These are phyloP conservation scores for Metschnikowia reukaufii DNA, from an alignment of 805 yeast genomes.

Conservation along the genomic window DNA sequence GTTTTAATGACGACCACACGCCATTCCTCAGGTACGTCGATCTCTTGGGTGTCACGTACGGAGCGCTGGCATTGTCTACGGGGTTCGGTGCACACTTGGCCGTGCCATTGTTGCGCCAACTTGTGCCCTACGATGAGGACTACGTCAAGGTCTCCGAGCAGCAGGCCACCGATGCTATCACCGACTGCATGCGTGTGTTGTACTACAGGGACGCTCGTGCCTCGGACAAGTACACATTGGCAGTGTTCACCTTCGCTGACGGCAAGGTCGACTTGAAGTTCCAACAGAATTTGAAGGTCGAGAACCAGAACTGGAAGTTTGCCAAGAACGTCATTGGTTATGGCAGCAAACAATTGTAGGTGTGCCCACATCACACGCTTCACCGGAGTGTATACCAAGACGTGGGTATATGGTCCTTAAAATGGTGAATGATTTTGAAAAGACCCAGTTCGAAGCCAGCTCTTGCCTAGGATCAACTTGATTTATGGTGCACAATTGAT, in stretches of 20 bases:
- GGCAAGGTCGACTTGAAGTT: slow-evolving; percentile 55
- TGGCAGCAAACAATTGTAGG: slow-evolving; percentile 61
- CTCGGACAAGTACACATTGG: slow-evolving; percentile 77
- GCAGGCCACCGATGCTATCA: slow-evolving; percentile 73
- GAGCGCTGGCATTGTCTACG: slow-evolving; percentile 87
- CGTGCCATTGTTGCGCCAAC: slow-evolving; percentile 82
- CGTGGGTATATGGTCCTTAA: no score
- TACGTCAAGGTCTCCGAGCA: slow-evolving; percentile 65
- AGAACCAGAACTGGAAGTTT: slow-evolving; percentile 84
- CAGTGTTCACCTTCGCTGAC: slow-evolving; percentile 54
- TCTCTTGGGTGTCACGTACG: slow-evolving; percentile 85
- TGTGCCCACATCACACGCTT: neutral
- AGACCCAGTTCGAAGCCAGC: no score
- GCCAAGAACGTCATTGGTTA: slow-evolving; percentile 89
- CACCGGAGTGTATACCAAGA: no score
- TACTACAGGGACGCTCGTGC: slow-evolving; percentile 97
- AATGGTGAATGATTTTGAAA: no score
- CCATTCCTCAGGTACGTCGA: slow-evolving; percentile 87
- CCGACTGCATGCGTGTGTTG: slow-evolving; percentile 88
- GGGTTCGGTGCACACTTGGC: slow-evolving; percentile 98
- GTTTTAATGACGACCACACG: slow-evolving; percentile 61
- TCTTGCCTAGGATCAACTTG: no score
- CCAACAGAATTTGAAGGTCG: slow-evolving; percentile 65
- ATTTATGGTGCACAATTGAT: no score
- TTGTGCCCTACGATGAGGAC: slow-evolving; percentile 77